These are phyloP conservation scores for Scleroderma bovista DNA, from an alignment of 768 basidiomycete genomes.

Conservation along the genomic window DNA sequence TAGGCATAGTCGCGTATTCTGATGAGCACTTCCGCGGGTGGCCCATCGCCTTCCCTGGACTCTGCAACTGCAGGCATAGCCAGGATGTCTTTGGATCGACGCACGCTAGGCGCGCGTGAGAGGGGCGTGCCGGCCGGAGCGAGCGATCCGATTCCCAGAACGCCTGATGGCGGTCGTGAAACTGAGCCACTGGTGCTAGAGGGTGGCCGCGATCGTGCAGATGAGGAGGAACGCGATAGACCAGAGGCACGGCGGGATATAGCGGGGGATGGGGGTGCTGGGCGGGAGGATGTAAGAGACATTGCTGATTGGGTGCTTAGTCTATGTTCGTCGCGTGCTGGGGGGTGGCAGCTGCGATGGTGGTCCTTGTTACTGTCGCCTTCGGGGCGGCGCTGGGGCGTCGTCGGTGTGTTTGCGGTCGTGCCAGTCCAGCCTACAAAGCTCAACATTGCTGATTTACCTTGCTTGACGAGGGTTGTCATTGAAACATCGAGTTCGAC, in stretches of 20 bases:
- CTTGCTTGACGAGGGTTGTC: too few species aligned
- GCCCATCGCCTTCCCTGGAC: conserved; percentile 1
- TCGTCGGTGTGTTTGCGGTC: too few species aligned
- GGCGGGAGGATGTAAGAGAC: conserved; percentile 45
- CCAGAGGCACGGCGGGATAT: conserved; percentile 39
- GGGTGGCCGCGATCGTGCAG: conserved; percentile 12
- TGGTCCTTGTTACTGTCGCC: too few species aligned
- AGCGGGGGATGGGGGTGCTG: conserved; percentile 57
- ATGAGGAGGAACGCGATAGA: conserved; percentile 21
- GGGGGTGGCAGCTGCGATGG: too few species aligned
- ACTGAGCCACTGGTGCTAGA: conserved; percentile 15
- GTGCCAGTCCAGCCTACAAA: too few species aligned
- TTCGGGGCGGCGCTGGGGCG: too few species aligned
- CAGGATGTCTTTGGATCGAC: conserved; percentile 11
- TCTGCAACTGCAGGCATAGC: conserved; percentile 11
- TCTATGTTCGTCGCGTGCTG: conserved; percentile 6
- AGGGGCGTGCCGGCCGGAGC: neutral
- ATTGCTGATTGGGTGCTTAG: conserved; percentile 20
- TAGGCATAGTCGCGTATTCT: conserved; percentile 51
- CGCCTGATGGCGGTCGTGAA: conserved; percentile 16
- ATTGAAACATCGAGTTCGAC: too few species aligned
- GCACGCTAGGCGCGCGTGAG: conserved; percentile 14
- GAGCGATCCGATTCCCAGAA: conserved; percentile 7
- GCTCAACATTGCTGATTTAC: too few species aligned
- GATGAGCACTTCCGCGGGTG: conserved; percentile 17